Conservation (phyloP, 495 filamentous ascomycete genomes). For the Aspergillus sclerotioniger region DNA sequence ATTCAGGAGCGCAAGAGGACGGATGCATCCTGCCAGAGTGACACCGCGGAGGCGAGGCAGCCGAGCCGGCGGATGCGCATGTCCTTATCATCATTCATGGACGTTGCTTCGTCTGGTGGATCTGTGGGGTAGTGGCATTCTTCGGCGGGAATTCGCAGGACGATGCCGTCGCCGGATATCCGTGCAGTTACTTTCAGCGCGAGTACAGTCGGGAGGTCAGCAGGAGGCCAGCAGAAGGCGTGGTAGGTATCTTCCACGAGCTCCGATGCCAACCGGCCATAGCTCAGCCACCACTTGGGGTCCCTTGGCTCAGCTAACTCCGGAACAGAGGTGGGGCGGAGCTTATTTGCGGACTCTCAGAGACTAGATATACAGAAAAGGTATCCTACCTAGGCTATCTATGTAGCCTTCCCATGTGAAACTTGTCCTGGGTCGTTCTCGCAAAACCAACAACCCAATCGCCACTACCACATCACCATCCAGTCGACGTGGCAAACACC, state of each 20-base stretch:
- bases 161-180: not conserved
- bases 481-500: no score
- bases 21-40: not conserved
- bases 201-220: no score
- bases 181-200: not conserved
- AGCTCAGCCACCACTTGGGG: no score
- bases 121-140: constrained; percentile 2
- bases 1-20: not conserved
- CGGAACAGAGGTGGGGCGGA: no score
- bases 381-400: no score
- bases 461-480: no score
- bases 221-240: not conserved
- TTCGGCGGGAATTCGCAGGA: not conserved
- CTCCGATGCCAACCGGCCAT: not conserved
- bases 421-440: no score
- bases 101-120: not conserved
- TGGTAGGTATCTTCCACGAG: not conserved
- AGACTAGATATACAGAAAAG: no score
- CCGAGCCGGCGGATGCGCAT: constrained; percentile 14
- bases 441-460: no score
- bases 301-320: no score
- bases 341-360: no score
- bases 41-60: constrained; percentile 6
- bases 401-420: no score
- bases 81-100: not conserved